Evolutionary conservation across 23 red algal species (phyloP), one percentile per base, ranked within the genome.

Genomic region (Porphyridium purpureum): DNA sequence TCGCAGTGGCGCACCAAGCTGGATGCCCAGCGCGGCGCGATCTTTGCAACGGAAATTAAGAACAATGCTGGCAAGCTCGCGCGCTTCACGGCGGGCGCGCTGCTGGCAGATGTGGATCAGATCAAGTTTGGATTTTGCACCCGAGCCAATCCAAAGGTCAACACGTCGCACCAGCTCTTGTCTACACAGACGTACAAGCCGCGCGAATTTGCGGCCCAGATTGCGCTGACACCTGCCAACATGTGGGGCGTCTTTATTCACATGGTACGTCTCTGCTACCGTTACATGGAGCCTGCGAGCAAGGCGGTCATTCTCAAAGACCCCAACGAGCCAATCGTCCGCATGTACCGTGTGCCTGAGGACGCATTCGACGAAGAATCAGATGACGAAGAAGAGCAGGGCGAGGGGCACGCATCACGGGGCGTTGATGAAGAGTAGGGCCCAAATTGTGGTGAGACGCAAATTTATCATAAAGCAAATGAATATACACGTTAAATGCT

Each of bases 81-180:
- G 4, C 55, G 90, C 22, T 93, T 78, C 79, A 98, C 81, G 5
- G 65, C 75, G 24, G 58, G 70, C 34, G 73, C 90, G 19, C 57
- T 98, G 35, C 4, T 98, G 44, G 64, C 80, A 15, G 80, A 71
- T 27, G 66, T 72, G 1, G 72, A 73, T 15, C 60, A 64, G 25
- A 69, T 98, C 22, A 74, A 85, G 50, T 62, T 98, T 33, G 90
- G 90, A n/a, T 98, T 98, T 54, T 78, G 85, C 7, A 81, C 90
- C 7, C 58, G 90, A 14, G 54, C 48, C 7, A 74, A 67, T 35
- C 64, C 80, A 27, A 54, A 66, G 35, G 62, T 81, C 33, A 66
- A 44, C n/a, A 61, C 66, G 7, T 49, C 46, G 11, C 90, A 98
- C 54, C 57, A 71, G 0, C 76, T 98, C 59, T 57, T 98, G 24